These are phyloP conservation scores for Populus trichocarpa DNA, from an alignment of 441 rosid species.

Conservation along the genomic window DNA sequence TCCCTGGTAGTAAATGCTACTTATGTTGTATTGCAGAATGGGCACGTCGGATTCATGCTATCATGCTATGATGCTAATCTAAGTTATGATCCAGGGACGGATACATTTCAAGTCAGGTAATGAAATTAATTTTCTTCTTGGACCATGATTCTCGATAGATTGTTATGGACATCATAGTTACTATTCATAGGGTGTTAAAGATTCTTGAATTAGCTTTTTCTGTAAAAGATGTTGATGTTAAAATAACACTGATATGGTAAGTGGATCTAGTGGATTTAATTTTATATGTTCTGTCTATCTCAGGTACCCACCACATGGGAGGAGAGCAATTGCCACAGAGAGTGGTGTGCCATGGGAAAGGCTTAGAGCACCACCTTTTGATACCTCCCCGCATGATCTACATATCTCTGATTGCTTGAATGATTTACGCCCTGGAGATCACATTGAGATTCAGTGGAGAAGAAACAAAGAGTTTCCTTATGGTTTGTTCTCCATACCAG, in stretches of 20 bases:
- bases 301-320: conserved; percentile 91
- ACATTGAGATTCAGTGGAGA: conserved; percentile 97
- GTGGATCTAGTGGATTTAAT: conserved; percentile 4
- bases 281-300: conserved; percentile 11
- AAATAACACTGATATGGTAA: not conserved
- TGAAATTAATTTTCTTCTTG: not conserved
- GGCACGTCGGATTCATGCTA: conserved; percentile 86
- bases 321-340: conserved; percentile 65
- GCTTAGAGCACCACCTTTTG: conserved; percentile 65
- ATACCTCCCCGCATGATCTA: conserved; percentile 66
- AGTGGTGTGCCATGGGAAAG: conserved; percentile 76
- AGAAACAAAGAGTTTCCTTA: conserved; percentile 89
- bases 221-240: not conserved
- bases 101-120: conserved; percentile 90
- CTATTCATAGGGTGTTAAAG: not conserved
- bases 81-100: conserved; percentile 65
- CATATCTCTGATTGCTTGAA: conserved; percentile 60
- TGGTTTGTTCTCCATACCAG: conserved; percentile 39
- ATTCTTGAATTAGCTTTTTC: not conserved
- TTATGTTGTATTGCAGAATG: conserved; percentile 52
- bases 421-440: conserved; percentile 76
- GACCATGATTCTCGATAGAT: not conserved
- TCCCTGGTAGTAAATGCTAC: not conserved
- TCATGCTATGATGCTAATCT: conserved; percentile 96
- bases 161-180: not conserved